Base-by-base conservation (phyloP, 2,329 filamentous ascomycete species). In the Aspergillus oerlinghausenensis region DNA sequence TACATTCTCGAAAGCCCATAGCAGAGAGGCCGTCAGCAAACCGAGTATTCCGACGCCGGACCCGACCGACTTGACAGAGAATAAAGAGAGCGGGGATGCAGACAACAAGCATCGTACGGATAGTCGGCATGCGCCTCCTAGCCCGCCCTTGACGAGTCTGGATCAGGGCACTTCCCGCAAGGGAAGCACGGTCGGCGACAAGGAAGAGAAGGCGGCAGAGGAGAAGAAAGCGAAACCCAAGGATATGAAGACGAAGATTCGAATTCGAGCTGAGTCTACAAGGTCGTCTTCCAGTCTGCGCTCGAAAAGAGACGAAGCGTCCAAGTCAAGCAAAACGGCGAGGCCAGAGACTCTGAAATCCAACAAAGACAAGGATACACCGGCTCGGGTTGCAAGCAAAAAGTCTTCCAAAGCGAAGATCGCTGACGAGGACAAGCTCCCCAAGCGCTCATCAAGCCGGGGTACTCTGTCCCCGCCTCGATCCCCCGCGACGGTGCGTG, bases 1-100 rank as follows among this genome's bases (percentile, higher is more conserved):
- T 1, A 82, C 82, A 10, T 91, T 95, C 74, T 94, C 89, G 75
- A 97, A 95, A 75, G 89, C 89, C 11, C 90, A 96, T 73, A 95
- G 91, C 79, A 94, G 92, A 73, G 93, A 97, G 76, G 84, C 86
- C 48, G 84, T 96, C 54, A 81, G 84, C 68, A 60, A 73, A 55
- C 66, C 67, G 32, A 70, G 72, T 55, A 74, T 79, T 58, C 80
- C 84, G 60, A 92, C 89, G 1, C 89, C 89, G 19, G 88, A 91
- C 59, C 81, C 87, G 23, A 91, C 88, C 23, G 88, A 91, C 67
- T 65, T 89, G 23, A 84, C 85, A 52, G 78, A 73, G 25, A 78
- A 77, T 52, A 60, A 58, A 54, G 78, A 80, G 47, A 73, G 76
- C 49, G 57, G 64, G 51, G 67, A 68, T 58, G 65, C 61, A 49